Percentiles rank a stretch among this genome's conserved stretches.
These are phyloP conservation scores for Lantana camara DNA, from an alignment of 257 asterid genomes.

Conservation along the genomic window DNA sequence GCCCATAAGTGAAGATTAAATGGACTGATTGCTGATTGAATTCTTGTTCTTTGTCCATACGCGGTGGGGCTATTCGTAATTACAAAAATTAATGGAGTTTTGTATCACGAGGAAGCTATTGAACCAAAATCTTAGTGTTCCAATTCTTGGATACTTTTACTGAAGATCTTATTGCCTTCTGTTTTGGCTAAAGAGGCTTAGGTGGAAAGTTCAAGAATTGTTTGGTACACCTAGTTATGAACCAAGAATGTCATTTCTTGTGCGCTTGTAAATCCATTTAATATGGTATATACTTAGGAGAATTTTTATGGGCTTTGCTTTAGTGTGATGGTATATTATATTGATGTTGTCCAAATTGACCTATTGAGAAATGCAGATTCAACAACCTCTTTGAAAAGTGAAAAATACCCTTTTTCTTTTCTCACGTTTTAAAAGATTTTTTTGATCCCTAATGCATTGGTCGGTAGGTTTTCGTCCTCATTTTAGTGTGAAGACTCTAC, in stretches of 20 bases:
- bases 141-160: too few species aligned
- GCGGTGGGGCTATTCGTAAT: too few species aligned
- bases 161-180: too few species aligned
- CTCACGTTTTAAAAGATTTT: neutral
- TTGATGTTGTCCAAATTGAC: neutral
- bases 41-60: too few species aligned
- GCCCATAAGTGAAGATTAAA: too few species aligned
- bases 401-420: neutral
- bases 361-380: constrained; percentile 9
- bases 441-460: neutral
- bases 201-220: too few species aligned
- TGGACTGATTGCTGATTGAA: too few species aligned
- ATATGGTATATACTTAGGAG: neutral
- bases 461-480: neutral
- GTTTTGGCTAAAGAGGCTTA: too few species aligned
- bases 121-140: too few species aligned
- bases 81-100: too few species aligned
- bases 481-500: neutral
- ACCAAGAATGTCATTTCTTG: too few species aligned
- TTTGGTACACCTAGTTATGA: neutral
- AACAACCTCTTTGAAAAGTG: constrained; percentile 4
- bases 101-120: too few species aligned
- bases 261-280: neutral
- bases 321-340: neutral
- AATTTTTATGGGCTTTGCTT: neutral